Evolutionary conservation across 306 rosid species (phyloP).

Genomic region (Pueraria montana): DNA sequence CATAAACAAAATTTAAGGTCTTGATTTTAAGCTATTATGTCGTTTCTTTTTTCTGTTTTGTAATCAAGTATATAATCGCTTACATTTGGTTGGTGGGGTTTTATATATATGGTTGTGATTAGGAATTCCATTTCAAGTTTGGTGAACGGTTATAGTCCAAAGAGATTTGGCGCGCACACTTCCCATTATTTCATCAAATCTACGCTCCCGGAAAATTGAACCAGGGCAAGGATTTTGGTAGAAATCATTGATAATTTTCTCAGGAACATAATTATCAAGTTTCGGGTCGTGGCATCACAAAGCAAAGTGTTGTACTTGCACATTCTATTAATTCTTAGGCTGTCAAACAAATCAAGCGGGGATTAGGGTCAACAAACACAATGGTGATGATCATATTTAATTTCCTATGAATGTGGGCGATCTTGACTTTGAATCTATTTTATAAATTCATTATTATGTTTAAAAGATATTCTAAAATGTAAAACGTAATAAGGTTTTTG

Average conservation of each 20-base stretch:
- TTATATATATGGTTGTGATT: conserved; percentile 42
- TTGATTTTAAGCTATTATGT: neutral
- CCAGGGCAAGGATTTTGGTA: neutral
- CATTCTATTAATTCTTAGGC: neutral
- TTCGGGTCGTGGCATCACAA: neutral
- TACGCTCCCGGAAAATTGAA: neutral
- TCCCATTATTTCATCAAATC: conserved; percentile 18
- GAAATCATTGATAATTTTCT: neutral
- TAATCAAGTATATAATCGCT: conserved; percentile 26
- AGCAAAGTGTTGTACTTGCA: neutral
- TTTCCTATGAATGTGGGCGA: conserved; percentile 27
- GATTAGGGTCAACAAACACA: neutral
- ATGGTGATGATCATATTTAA: conserved; percentile 10
- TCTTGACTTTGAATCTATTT: conserved; percentile 41
- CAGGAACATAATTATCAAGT: neutral
- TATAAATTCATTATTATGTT: neutral
- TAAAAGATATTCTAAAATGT: neutral
- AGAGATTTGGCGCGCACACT: conserved; percentile 27
- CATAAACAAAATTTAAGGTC: conserved; percentile 9
- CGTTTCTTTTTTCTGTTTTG: conserved; percentile 9
- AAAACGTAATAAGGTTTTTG: neutral
- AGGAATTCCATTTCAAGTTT: conserved; percentile 28
- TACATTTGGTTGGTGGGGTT: conserved; percentile 44
- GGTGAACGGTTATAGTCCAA: conserved; percentile 45
- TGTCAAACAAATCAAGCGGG: conserved; percentile 9